Evolutionary conservation across 164 flowering plant species (phyloP), one percentile per base, ranked within the genome.

Genomic region (Kingdonia uniflora): DNA sequence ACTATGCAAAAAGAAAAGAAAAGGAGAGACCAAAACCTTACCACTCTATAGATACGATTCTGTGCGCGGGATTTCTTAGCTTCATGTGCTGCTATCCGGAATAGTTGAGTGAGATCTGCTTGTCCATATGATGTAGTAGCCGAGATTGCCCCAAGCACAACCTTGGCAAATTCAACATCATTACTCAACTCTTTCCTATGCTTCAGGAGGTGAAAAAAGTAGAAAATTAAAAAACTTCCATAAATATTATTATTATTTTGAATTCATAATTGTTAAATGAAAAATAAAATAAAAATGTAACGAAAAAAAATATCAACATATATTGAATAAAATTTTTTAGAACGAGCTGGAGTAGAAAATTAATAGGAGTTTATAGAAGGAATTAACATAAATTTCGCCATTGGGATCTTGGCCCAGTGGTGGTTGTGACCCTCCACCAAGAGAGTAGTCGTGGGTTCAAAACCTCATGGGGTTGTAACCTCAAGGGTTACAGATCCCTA

Each of bases 51-150:
- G 43, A 82, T 81, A 45, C 99, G 81, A 62, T 80, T 78, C 42
- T 84, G 94, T 11, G 84, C 69, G 38, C 74, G 85, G 11, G 94
- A 84, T 67, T 82, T 85, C 74, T 75, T 86, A 26, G 97, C 97
- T 70, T 94, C 97, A 66, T 82, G 81, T 57, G 91, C 78, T 39
- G 99, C 96, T 49, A 81, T 26, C 1, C 78, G 73, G 58, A 94
- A 85, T 11, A 94, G 71, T 52, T 74, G 80, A 22, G 96, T 82
- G 50, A 89, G 89, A 74, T 94, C 99, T 13, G 88, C 86, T 22
- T 66, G 77, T 45, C 73, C 80, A 57, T 70, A 68, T 25, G 82
- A 65, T 23, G 86, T 49, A 68, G 71, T 79, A 42, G 77, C 81
- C 13, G 82, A 56, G 60, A 94, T 55, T 3, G 71, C 70, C 37